Evolutionary conservation across 306 rosid species (phyloP).

Genomic region (Vicia faba): DNA sequence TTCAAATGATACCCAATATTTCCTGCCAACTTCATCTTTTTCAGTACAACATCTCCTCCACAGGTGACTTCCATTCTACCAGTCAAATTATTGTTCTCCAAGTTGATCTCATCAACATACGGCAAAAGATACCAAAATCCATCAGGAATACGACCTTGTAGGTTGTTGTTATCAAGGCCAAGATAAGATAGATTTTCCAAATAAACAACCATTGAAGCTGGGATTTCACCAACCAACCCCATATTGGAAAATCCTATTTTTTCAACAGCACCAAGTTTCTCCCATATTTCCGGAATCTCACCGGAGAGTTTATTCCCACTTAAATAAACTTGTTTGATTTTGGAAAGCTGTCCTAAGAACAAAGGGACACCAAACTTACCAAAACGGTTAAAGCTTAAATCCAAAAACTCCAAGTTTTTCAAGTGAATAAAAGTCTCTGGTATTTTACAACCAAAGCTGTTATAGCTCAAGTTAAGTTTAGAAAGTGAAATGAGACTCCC

Average conservation of each 20-base stretch:
- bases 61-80: slow-evolving; percentile 48
- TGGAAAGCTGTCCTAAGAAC: slow-evolving; percentile 52
- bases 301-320: slow-evolving; percentile 79
- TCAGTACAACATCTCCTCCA: slow-evolving; percentile 38
- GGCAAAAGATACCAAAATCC: slow-evolving; percentile 53
- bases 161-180: slow-evolving; percentile 72
- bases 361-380: slow-evolving; percentile 65
- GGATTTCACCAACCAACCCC: slow-evolving; percentile 69
- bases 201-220: slow-evolving; percentile 66
- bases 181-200: slow-evolving; percentile 58
- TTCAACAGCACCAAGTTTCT: slow-evolving; percentile 48
- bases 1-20: slow-evolving; percentile 61
- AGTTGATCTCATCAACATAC: slow-evolving; percentile 57
- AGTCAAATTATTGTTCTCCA: slow-evolving; percentile 78
- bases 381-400: slow-evolving; percentile 67
- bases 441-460: slow-evolving; percentile 52
- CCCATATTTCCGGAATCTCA: slow-evolving; percentile 73
- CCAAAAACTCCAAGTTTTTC: slow-evolving; percentile 56
- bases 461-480: slow-evolving; percentile 68
- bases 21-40: slow-evolving; percentile 58
- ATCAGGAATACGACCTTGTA: slow-evolving; percentile 67
- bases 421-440: slow-evolving; percentile 53
- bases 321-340: slow-evolving; percentile 60
- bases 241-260: slow-evolving; percentile 64
- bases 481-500: slow-evolving; percentile 56